phyloP scores from a whole-genome alignment of 2,329 filamentous ascomycete species.

The Colletotrichum liaoningense region DNA sequence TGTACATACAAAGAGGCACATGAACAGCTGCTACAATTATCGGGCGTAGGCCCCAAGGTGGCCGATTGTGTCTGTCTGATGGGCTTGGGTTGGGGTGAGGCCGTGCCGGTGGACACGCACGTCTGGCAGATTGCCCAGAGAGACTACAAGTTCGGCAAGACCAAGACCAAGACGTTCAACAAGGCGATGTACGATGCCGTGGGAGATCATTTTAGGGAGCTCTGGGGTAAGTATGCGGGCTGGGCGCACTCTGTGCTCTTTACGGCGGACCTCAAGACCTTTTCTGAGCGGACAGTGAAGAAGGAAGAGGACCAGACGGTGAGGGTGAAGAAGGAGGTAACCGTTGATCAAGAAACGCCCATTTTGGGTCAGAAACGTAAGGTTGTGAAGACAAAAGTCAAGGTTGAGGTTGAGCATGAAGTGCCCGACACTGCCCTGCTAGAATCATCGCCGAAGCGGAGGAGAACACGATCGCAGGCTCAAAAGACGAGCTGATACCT shows the following conservation, averaged over 20 bases:
- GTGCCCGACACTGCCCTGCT: neutral
- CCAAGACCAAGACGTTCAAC: slow-evolving; percentile 85
- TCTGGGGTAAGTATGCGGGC: slow-evolving; percentile 94
- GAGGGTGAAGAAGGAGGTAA: slow-evolving; percentile 40
- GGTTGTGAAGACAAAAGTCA: slow-evolving; percentile 31
- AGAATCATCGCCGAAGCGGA: slow-evolving; percentile 28
- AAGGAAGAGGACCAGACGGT: slow-evolving; percentile 35
- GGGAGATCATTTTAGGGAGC: slow-evolving; percentile 85
- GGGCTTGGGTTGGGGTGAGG: slow-evolving; percentile 95
- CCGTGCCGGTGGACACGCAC: slow-evolving; percentile 96
- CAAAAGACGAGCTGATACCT: neutral
- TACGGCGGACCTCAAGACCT: slow-evolving; percentile 89
- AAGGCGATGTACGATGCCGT: slow-evolving; percentile 91
- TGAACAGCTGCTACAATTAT: slow-evolving; percentile 79
- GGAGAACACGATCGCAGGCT: slow-evolving; percentile 34
- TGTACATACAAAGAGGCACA: slow-evolving; percentile 84
- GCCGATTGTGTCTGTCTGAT: slow-evolving; percentile 97
- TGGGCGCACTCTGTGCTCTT: slow-evolving; percentile 99
- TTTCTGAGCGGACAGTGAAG: slow-evolving; percentile 72
- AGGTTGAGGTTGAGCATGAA: slow-evolving; percentile 30
- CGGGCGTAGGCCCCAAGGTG: slow-evolving; percentile 96
- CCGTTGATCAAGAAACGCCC: slow-evolving; percentile 44
- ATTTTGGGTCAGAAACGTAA: slow-evolving; percentile 35
- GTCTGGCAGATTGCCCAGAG: slow-evolving; percentile 98
- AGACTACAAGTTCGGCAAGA: slow-evolving; percentile 91